A percentile compares a stretch with the other conserved stretches of the same genome.
phyloP scores from a whole-genome alignment of 2,329 filamentous ascomycete species.

The Cordyceps javanica region DNA sequence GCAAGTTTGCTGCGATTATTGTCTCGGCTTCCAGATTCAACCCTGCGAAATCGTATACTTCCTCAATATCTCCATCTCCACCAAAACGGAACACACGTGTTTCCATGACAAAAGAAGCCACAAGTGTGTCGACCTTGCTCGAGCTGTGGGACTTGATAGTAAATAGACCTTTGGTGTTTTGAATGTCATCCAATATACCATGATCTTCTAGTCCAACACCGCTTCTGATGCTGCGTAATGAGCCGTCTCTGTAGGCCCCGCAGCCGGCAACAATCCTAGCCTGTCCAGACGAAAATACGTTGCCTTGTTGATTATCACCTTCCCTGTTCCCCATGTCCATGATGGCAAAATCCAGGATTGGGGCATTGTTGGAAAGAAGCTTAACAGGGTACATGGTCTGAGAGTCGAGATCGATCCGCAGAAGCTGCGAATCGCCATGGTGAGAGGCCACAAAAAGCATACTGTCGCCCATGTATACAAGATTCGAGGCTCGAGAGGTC shows the following conservation, averaged over 20 bases:
- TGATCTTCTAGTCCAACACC: slow-evolving; percentile 88
- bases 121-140: slow-evolving; percentile 58
- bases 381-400: slow-evolving; percentile 60
- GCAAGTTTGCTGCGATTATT: slow-evolving; percentile 61
- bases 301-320: slow-evolving; percentile 65
- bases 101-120: slow-evolving; percentile 77
- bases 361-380: slow-evolving; percentile 69
- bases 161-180: slow-evolving; percentile 68
- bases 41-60: slow-evolving; percentile 70
- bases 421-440: slow-evolving; percentile 83
- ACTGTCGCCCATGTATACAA: slow-evolving; percentile 71
- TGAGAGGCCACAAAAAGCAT: slow-evolving; percentile 85
- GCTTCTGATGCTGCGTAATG: slow-evolving; percentile 81
- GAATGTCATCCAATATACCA: slow-evolving; percentile 74
- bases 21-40: slow-evolving; percentile 66
- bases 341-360: slow-evolving; percentile 86
- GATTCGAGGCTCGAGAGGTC: slow-evolving; percentile 68
- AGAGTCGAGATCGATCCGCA: slow-evolving; percentile 45
- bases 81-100: slow-evolving; percentile 79
- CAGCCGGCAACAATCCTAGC: slow-evolving; percentile 90
- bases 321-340: slow-evolving; percentile 93
- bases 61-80: slow-evolving; percentile 71
- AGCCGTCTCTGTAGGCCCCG: slow-evolving; percentile 83
- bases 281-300: slow-evolving; percentile 92
- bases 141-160: slow-evolving; percentile 49